Percentiles rank a stretch among this genome's conserved stretches.
phyloP scores from a whole-genome alignment of 208 protist species.

The Leishmania lainsoni region DNA sequence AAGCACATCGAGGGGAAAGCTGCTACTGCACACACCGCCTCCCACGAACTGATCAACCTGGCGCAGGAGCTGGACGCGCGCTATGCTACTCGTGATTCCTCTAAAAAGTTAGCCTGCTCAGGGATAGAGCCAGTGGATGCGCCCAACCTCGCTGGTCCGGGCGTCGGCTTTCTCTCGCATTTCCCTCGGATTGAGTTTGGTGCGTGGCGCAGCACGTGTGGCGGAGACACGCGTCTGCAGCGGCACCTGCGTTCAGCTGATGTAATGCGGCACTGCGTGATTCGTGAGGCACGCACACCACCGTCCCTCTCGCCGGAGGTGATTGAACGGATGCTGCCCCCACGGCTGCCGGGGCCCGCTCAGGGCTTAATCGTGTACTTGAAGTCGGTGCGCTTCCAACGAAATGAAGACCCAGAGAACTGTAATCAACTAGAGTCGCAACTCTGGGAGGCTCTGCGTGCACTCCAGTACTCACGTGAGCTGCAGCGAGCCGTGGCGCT shows the following conservation, averaged over 20 bases:
- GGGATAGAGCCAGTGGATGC: not conserved
- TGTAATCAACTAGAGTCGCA: not conserved
- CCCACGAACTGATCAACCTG: conserved; percentile 8
- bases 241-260: conserved; percentile 12
- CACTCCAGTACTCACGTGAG: conserved; percentile 5
- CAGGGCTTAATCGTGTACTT: conserved; percentile 1
- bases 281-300: conserved; percentile 44
- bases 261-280: conserved; percentile 35
- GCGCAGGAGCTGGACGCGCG: conserved; percentile 23
- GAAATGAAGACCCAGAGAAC: not conserved
- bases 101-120: not conserved
- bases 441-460: conserved; percentile 5
- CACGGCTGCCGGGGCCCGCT: not conserved
- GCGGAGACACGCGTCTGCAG: not conserved
- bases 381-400: conserved; percentile 5
- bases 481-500: conserved; percentile 17
- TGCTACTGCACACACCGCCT: not conserved
- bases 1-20: not conserved
- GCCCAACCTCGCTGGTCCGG: not conserved
- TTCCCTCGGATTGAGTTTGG: conserved; percentile 25
- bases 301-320: conserved; percentile 28
- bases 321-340: conserved; percentile 22
- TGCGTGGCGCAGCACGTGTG: conserved; percentile 28
- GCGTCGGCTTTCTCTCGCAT: not conserved
- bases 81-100: not conserved